phyloP scores from a whole-genome alignment of 257 asterid species.

The Nyctanthes arbortristis region DNA sequence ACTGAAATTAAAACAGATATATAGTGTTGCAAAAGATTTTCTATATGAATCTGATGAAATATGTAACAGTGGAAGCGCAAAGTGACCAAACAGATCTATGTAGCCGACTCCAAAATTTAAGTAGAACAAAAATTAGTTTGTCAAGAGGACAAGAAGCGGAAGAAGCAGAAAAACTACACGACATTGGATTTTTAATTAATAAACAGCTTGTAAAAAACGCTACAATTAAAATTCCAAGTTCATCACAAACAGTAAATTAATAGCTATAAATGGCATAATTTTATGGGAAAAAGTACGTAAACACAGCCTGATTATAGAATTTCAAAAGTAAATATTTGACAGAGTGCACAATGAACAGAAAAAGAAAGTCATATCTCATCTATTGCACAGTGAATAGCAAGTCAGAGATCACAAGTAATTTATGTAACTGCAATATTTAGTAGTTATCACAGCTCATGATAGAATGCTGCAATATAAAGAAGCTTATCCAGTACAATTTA shows the following conservation, averaged over 20 bases:
- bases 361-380: not conserved
- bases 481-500: conserved; percentile 11
- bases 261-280: not conserved
- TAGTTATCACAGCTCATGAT: not conserved
- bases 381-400: not conserved
- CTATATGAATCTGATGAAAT: too few species aligned
- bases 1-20: too few species aligned
- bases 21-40: too few species aligned
- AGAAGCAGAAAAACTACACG: not conserved
- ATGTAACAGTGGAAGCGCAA: too few species aligned
- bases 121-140: not conserved
- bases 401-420: not conserved
- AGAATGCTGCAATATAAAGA: conserved; percentile 3
- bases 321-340: not conserved
- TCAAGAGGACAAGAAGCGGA: not conserved
- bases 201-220: not conserved
- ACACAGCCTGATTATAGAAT: not conserved
- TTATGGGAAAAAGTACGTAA: not conserved
- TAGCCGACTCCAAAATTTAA: too few species aligned
- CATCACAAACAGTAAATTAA: not conserved
- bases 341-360: not conserved
- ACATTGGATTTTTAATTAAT: not conserved
- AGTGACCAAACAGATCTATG: too few species aligned
- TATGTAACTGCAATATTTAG: not conserved
- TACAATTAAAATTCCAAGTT: not conserved